Evolutionary conservation across 2,329 filamentous ascomycete genomes (phyloP).

Genomic region (Didymella lethalis): DNA sequence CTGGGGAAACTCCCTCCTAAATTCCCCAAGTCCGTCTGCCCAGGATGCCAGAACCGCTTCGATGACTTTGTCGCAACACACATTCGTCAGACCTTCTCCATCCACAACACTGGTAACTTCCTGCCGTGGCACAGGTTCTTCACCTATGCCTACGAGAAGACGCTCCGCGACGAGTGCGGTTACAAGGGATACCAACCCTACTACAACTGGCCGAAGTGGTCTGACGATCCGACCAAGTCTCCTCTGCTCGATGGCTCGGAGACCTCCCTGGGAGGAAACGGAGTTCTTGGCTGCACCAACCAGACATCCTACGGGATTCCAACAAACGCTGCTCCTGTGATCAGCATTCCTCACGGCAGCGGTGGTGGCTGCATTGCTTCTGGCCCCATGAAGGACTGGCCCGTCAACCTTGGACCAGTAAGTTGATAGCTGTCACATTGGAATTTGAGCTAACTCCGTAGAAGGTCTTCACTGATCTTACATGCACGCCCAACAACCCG

Average conservation of each 20-base stretch:
- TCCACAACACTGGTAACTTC: constrained; percentile 43
- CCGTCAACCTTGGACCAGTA: constrained; percentile 59
- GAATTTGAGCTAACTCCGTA: background rate
- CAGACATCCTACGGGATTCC: constrained; percentile 24
- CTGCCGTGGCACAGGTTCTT: constrained; percentile 41
- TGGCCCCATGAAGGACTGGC: constrained; percentile 60
- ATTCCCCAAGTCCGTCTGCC: constrained; percentile 35
- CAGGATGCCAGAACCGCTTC: constrained; percentile 40
- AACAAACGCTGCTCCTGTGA: constrained; percentile 27
- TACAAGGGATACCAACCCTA: constrained; percentile 44
- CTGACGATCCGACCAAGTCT: constrained; percentile 50
- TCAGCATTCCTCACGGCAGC: constrained; percentile 57
- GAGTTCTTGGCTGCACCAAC: constrained; percentile 26
- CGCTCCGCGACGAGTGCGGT: constrained; percentile 39
- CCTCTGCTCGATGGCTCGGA: constrained; percentile 64
- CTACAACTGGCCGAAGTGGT: constrained; percentile 43
- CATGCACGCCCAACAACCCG: constrained; percentile 36
- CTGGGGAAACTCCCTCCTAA: constrained; percentile 36
- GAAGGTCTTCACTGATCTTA: constrained; percentile 40
- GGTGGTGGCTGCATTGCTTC: constrained; percentile 63
- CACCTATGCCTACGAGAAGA: constrained; percentile 41
- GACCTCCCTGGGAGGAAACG: constrained; percentile 57
- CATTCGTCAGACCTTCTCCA: constrained; percentile 41
- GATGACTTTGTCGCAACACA: constrained; percentile 46
- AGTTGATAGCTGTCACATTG: background rate